Percentiles rank a stretch among this genome's conserved stretches.
Evolutionary conservation across 2,329 filamentous ascomycete genomes (phyloP).

Genomic region (Trichoderma sp.): DNA sequence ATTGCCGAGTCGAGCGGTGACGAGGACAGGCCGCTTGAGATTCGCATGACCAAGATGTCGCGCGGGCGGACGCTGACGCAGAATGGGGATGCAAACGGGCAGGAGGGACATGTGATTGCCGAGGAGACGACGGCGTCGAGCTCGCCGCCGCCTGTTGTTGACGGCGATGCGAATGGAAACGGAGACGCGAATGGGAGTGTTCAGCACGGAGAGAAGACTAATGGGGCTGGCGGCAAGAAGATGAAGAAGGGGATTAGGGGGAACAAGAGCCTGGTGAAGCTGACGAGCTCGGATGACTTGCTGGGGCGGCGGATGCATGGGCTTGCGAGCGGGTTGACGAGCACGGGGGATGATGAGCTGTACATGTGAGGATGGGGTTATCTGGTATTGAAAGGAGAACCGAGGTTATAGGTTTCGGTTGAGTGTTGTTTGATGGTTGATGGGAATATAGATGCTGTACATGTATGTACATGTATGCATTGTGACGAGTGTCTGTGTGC

Average conservation of each 20-base stretch:
- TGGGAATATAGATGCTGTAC: slow-evolving; percentile 16
- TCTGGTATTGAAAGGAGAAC: background rate
- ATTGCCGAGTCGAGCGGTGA: slow-evolving; percentile 69
- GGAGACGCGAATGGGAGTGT: background rate
- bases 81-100: slow-evolving; percentile 34
- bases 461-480: background rate
- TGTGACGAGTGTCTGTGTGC: no score
- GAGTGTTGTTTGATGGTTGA: background rate
- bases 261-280: slow-evolving; percentile 54
- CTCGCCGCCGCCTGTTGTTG: background rate
- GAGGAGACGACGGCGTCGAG: slow-evolving; percentile 1
- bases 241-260: slow-evolving; percentile 42
- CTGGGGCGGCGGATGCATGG: slow-evolving; percentile 61
- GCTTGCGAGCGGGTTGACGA: slow-evolving; percentile 56
- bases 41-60: slow-evolving; percentile 62
- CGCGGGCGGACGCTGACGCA: slow-evolving; percentile 40
- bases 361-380: slow-evolving; percentile 26
- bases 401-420: background rate
- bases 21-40: slow-evolving; percentile 81
- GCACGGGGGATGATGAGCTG: slow-evolving; percentile 48
- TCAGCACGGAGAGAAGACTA: slow-evolving; percentile 28
- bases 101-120: slow-evolving; percentile 10
- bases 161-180: no score
- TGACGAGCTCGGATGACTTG: slow-evolving; percentile 61
- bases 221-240: slow-evolving; percentile 29